Conservation (phyloP, 768 basidiomycete species). For the Trametes meyenii region DNA sequence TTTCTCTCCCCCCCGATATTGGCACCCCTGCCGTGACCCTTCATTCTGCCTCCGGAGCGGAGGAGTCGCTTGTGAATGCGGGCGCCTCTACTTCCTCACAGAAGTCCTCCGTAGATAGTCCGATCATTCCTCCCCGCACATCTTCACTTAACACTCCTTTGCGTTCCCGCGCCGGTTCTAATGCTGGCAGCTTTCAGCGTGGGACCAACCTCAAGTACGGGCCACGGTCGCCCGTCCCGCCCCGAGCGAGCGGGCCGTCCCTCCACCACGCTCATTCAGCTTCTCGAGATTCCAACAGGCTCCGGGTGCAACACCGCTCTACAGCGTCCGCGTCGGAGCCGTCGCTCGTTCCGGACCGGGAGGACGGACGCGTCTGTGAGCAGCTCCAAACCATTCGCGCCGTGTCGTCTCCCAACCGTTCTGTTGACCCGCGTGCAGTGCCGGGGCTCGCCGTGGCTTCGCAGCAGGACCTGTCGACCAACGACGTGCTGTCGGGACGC, state of each 20-base stretch:
- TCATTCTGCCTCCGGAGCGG: slow-evolving; percentile 24
- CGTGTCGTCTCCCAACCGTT: slow-evolving; percentile 18
- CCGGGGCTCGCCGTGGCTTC: slow-evolving; percentile 40
- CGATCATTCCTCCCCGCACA: slow-evolving; percentile 52
- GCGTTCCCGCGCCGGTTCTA: slow-evolving; percentile 27
- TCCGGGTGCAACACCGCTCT: slow-evolving; percentile 70
- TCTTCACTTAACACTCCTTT: slow-evolving; percentile 44
- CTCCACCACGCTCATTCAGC: slow-evolving; percentile 37
- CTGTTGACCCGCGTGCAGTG: slow-evolving; percentile 22
- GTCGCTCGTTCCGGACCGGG: slow-evolving; percentile 62
- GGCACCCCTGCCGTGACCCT: slow-evolving; percentile 29
- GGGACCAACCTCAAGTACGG: slow-evolving; percentile 28
- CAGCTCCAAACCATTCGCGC: slow-evolving; percentile 18
- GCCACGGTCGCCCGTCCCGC: slow-evolving; percentile 23
- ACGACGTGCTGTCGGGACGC: slow-evolving; percentile 53
- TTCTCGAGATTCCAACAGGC: slow-evolving; percentile 44
- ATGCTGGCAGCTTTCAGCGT: slow-evolving; percentile 17
- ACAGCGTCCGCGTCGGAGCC: slow-evolving; percentile 82
- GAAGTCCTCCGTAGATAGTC: slow-evolving; percentile 32
- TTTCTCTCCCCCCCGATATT: slow-evolving; percentile 18
- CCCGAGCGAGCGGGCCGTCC: slow-evolving; percentile 30
- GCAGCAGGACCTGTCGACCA: slow-evolving; percentile 58
- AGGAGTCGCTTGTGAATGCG: slow-evolving; percentile 23
- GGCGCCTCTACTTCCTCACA: slow-evolving; percentile 14
- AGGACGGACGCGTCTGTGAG: slow-evolving; percentile 55